phyloP scores from a whole-genome alignment of 2,329 filamentous ascomycete species.

The Trichoderma sp. region DNA sequence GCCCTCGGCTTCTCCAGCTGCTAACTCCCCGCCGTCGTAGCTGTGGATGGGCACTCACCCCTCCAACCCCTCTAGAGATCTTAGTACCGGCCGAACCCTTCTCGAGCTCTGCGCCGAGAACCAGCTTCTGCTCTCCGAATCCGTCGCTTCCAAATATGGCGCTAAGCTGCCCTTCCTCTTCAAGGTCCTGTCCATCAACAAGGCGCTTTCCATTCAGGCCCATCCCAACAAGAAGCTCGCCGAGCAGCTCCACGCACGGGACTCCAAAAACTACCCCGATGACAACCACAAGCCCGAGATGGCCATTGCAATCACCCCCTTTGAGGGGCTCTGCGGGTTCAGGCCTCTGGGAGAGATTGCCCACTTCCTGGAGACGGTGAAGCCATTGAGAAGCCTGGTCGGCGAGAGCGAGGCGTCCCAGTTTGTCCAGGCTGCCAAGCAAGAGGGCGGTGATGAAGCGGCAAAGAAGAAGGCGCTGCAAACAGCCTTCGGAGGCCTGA shows the following conservation, averaged over 20 bases:
- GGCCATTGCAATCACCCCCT: constrained; percentile 95
- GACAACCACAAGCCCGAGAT: constrained; percentile 99
- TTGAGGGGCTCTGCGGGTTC: constrained; percentile 95
- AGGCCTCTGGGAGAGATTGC: constrained; percentile 80
- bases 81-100: constrained; percentile 77
- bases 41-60: constrained; percentile 99
- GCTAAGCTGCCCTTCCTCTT: constrained; percentile 91
- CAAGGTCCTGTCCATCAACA: constrained; percentile 95
- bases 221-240: constrained; percentile 92
- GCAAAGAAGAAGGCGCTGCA: constrained; percentile 77
- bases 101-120: constrained; percentile 88
- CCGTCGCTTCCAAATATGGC: constrained; percentile 71
- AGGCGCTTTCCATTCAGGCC: constrained; percentile 94
- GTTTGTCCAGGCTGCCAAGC: constrained; percentile 51
- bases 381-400: constrained; percentile 61
- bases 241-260: constrained; percentile 78
- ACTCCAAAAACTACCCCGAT: constrained; percentile 94
- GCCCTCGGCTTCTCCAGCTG: background rate
- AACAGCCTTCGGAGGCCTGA: constrained; percentile 71
- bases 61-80: constrained; percentile 87
- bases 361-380: constrained; percentile 66
- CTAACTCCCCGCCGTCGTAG: constrained; percentile 41
- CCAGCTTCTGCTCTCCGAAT: constrained; percentile 70
- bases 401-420: constrained; percentile 59
- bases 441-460: constrained; percentile 40